phyloP scores from a whole-genome alignment of 139 green algal genomes.

The Pseudopediastrum boryanum region DNA sequence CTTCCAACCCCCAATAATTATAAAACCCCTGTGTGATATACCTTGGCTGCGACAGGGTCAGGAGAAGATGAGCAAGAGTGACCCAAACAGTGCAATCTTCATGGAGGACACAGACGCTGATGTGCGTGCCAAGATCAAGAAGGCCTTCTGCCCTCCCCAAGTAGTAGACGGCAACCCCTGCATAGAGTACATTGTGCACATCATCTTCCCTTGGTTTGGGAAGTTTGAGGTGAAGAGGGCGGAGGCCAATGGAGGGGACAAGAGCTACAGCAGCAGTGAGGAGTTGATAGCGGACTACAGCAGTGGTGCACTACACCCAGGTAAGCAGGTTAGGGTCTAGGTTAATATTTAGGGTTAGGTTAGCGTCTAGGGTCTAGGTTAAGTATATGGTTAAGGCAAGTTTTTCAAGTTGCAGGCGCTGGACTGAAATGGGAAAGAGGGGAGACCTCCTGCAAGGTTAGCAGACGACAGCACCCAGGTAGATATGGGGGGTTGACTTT shows the following conservation, averaged over 20 bases:
- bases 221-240: conserved; percentile 76
- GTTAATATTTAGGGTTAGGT: not conserved
- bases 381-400: too few relatives aligned
- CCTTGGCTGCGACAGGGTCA: conserved; percentile 77
- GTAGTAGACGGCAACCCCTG: conserved; percentile 92
- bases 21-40: not conserved
- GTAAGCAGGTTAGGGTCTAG: conserved; percentile 19
- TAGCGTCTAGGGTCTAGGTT: not conserved
- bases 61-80: conserved; percentile 99
- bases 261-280: conserved; percentile 76
- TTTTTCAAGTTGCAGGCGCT: too few relatives aligned
- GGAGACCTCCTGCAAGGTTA: too few relatives aligned
- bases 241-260: conserved; percentile 83
- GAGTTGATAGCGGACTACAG: conserved; percentile 87
- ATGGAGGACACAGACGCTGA: conserved; percentile 94
- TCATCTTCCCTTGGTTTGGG: conserved; percentile 92
- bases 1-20: not conserved
- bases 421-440: too few relatives aligned
- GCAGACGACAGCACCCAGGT: too few relatives aligned
- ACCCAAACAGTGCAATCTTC: conserved; percentile 98
- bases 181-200: conserved; percentile 92
- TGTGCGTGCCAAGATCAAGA: conserved; percentile 98
- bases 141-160: conserved; percentile 93
- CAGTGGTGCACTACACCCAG: conserved; percentile 76
- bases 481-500: too few relatives aligned